Percentiles rank a stretch among this genome's conserved stretches.
Conservation (phyloP, 2,329 filamentous ascomycete species). For the Nakataea oryzae region DNA sequence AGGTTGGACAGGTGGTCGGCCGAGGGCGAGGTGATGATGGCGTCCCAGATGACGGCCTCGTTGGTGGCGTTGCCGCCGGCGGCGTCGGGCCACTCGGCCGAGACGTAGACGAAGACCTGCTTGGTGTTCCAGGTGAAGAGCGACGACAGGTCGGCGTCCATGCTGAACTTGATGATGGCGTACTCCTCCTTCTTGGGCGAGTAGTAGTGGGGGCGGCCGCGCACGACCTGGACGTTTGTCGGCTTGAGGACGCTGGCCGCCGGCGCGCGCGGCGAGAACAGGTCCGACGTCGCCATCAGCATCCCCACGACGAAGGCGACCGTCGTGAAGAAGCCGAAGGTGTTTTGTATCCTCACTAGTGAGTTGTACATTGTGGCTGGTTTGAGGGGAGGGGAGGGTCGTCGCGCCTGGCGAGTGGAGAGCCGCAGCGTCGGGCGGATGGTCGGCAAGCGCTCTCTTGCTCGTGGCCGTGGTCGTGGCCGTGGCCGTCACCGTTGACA, state of each 20-base stretch:
- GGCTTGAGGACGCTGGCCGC: constrained; percentile 49
- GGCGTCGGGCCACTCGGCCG: constrained; percentile 54
- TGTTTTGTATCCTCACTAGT: constrained; percentile 75
- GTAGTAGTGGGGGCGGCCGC: constrained; percentile 94
- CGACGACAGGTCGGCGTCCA: constrained; percentile 80
- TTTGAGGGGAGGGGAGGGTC: background rate
- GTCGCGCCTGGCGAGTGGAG: background rate
- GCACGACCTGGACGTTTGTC: constrained; percentile 77
- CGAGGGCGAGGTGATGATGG: constrained; percentile 71
- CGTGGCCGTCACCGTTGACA: background rate
- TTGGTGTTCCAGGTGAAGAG: constrained; percentile 99
- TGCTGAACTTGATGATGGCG: constrained; percentile 84
- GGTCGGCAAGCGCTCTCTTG: background rate
- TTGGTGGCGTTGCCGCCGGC: constrained; percentile 29
- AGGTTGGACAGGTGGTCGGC: constrained; percentile 53
- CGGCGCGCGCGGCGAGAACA: constrained; percentile 60
- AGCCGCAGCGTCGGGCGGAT: no score
- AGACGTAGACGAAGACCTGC: constrained; percentile 93
- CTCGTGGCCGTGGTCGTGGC: background rate
- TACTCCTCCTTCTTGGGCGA: constrained; percentile 89
- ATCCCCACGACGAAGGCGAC: constrained; percentile 74
- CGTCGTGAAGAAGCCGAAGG: constrained; percentile 97
- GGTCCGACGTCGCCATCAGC: constrained; percentile 71
- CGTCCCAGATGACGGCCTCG: constrained; percentile 90
- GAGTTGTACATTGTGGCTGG: constrained; percentile 69